phyloP scores from a whole-genome alignment of 2,329 filamentous ascomycete genomes.

The Phaeosphaeriaceae sp. region DNA sequence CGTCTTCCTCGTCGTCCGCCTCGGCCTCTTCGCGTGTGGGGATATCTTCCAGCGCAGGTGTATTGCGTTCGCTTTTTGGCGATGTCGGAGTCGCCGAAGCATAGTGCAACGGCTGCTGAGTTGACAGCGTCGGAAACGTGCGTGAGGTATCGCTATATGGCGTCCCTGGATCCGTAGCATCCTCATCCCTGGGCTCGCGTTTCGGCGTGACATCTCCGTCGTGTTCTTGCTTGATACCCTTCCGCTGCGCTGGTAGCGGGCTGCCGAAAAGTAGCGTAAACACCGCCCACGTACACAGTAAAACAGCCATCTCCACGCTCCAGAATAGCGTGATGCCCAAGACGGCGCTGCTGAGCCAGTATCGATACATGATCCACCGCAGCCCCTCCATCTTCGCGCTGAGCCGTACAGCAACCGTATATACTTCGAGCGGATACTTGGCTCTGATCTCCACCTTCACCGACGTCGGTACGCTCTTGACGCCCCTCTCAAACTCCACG shows the following conservation, averaged over 20 bases:
- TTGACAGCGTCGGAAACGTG: conserved; percentile 57
- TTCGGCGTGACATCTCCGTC: too few relatives aligned
- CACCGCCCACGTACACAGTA: conserved; percentile 69
- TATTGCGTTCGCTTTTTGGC: conserved; percentile 1
- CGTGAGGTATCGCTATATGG: conserved; percentile 56
- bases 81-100: conserved; percentile 17
- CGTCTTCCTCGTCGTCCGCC: conserved; percentile 54
- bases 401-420: conserved; percentile 71
- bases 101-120: conserved; percentile 53
- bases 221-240: not conserved
- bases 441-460: conserved; percentile 74
- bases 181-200: not conserved
- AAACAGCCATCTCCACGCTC: conserved; percentile 73
- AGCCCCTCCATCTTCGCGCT: conserved; percentile 78
- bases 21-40: conserved; percentile 40
- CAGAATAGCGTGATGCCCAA: conserved; percentile 78
- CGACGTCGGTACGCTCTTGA: conserved; percentile 60
- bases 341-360: conserved; percentile 73
- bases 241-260: not conserved
- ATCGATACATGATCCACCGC: conserved; percentile 79
- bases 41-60: conserved; percentile 3
- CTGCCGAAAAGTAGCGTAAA: conserved; percentile 53
- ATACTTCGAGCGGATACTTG: conserved; percentile 75
- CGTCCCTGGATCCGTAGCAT: conserved; percentile 14
- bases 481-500: conserved; percentile 67